Evolutionary conservation across 2,329 filamentous ascomycete species (phyloP), one percentile per base, ranked within the genome.

Genomic region (Neocatenulostroma microsporum): DNA sequence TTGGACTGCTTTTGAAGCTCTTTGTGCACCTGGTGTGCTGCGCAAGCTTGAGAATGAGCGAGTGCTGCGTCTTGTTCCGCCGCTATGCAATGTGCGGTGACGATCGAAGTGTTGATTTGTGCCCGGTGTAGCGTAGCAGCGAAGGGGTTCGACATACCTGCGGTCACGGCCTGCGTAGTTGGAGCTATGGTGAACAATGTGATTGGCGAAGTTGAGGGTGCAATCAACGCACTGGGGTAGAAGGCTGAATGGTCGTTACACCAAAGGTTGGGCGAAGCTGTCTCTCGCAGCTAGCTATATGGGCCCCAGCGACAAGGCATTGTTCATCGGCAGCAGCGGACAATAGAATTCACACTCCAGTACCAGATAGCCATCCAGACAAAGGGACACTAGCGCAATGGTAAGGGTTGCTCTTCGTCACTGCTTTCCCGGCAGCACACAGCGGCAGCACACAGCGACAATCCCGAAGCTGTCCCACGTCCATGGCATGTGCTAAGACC

Each of bases 161-260:
- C n/a, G n/a, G n/a, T n/a, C n/a, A n/a, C n/a, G n/a, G n/a, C n/a
- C n/a, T n/a, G n/a, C n/a, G n/a, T n/a, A n/a, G n/a, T n/a, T n/a
- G n/a, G 27, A 14, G 13, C 19, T 30, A 17, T 4, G n/a, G 15
- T 32, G 17, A 4, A 13, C 20, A n/a, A 18, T 30, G 15, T 17
- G 8, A n/a, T 8, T 8, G 21, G 21, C n/a, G n/a, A n/a, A n/a
- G n/a, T n/a, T n/a, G n/a, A 8, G 8, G 21, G 28, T 32, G 30
- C 30, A 20, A n/a, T 32, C 30, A 21, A 32, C 30, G 30, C 30
- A 30, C 27, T 6, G 14, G 11, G 28, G 20, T 15, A n/a, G 15
- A 32, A 21, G 9, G 15, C 8, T 10, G 14, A 21, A 4, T 10
- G n/a, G 21, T 30, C 17, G 21, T 8, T 8, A 8, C 21, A 8